Percentiles rank a stretch among this genome's conserved stretches.
Conservation (phyloP, 345 rosid genomes). For the thale cress (Arabidopsis thaliana) region TAIR10.1 NC_003070.9:26087501-26088000, state of each 20-base stretch:
- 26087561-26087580: neutral
- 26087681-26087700: slow-evolving; percentile 67
- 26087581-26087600: neutral
- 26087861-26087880: slow-evolving; percentile 55
- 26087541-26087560: slow-evolving; percentile 51
- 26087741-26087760: slow-evolving; percentile 43
- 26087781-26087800: slow-evolving; percentile 72
- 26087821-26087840: slow-evolving; percentile 67
- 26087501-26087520: slow-evolving; percentile 71
- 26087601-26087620: slow-evolving; percentile 5
- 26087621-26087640: slow-evolving; percentile 19
- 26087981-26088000: neutral
- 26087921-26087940: slow-evolving; percentile 70
- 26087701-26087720: slow-evolving; percentile 79
- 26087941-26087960: slow-evolving; percentile 43
- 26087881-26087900: slow-evolving; percentile 55
- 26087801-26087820: slow-evolving; percentile 66
- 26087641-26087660: neutral
- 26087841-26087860: slow-evolving; percentile 72
- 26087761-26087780: slow-evolving; percentile 43
- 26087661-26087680: neutral
- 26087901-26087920: slow-evolving; percentile 61
- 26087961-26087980: slow-evolving; percentile 53
- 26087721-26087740: slow-evolving; percentile 72
- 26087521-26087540: slow-evolving; percentile 59